Percentiles rank a stretch among this genome's conserved stretches.
phyloP scores from a whole-genome alignment of 257 asterid genomes.

The Lithospermum erythrorhizon region DNA sequence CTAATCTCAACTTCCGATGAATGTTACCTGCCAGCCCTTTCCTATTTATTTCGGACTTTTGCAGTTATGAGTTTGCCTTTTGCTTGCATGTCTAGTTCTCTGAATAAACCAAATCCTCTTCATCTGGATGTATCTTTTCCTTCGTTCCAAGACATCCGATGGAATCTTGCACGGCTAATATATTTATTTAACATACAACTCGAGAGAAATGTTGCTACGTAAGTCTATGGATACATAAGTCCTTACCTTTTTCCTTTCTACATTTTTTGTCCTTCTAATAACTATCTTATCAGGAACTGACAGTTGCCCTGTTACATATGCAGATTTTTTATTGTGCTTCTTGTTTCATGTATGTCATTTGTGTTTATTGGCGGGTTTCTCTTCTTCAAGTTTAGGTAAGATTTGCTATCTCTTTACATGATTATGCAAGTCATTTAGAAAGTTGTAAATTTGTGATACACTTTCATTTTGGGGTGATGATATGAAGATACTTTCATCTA shows the following conservation, averaged over 20 bases:
- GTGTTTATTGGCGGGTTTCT: constrained; percentile 87
- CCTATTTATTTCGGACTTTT: constrained; percentile 29
- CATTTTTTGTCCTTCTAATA: constrained; percentile 1
- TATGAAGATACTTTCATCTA: not conserved
- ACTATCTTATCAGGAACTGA: not conserved
- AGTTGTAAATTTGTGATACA: not conserved
- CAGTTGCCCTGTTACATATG: constrained; percentile 11
- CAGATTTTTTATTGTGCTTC: constrained; percentile 84
- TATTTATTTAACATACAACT: constrained; percentile 87
- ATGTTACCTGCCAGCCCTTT: constrained; percentile 34
- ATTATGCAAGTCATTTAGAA: constrained; percentile 3
- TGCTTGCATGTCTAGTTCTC: constrained; percentile 74
- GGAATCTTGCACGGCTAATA: constrained; percentile 67
- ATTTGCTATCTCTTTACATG: constrained; percentile 8
- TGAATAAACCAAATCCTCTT: constrained; percentile 82
- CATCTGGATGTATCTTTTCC: constrained; percentile 76
- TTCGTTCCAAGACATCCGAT: constrained; percentile 59
- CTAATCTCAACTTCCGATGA: constrained; percentile 21
- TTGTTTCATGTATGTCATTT: constrained; percentile 68
- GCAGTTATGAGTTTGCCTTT: constrained; percentile 49
- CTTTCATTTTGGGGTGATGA: not conserved
- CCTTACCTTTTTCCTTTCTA: not conserved
- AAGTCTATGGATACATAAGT: constrained; percentile 21
- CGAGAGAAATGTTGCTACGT: constrained; percentile 91
- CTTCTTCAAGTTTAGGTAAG: constrained; percentile 77